Conservation (phyloP, 2,329 filamentous ascomycete species). For the Clonostachys rhizophaga region DNA sequence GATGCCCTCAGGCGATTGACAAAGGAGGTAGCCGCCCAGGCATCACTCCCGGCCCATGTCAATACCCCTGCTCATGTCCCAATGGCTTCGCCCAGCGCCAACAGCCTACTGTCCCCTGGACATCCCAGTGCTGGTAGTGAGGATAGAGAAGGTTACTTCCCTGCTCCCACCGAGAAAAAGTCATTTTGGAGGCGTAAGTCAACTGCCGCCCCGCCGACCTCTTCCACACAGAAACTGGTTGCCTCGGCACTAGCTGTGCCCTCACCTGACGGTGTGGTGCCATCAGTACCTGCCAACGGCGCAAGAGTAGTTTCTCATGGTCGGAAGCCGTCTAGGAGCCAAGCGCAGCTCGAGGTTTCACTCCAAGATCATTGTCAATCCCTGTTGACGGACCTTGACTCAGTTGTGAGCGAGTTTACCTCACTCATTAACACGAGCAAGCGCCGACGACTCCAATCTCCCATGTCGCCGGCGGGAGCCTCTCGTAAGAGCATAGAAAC, state of each 20-base stretch:
- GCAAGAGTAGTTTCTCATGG: constrained; percentile 23
- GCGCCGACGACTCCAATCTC: constrained; percentile 58
- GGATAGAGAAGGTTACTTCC: constrained; percentile 51
- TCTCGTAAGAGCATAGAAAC: constrained; percentile 73
- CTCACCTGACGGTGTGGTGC: constrained; percentile 26
- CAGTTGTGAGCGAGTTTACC: constrained; percentile 78
- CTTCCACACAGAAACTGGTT: constrained; percentile 28
- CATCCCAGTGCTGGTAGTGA: constrained; percentile 39
- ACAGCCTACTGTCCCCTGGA: constrained; percentile 30
- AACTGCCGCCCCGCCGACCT: constrained; percentile 44
- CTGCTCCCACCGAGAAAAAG: constrained; percentile 49
- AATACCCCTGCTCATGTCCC: too few species aligned
- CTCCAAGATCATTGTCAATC: constrained; percentile 80
- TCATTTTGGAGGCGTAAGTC: constrained; percentile 93
- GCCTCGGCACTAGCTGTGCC: constrained; percentile 36
- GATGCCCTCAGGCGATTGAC: constrained; percentile 85
- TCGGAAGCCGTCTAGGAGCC: constrained; percentile 13
- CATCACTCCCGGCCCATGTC: background rate
- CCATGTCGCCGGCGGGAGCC: constrained; percentile 38
- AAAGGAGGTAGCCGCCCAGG: constrained; percentile 67
- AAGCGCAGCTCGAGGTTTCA: constrained; percentile 40
- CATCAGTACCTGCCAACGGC: constrained; percentile 20
- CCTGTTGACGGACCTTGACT: constrained; percentile 79
- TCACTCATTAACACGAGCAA: constrained; percentile 74
- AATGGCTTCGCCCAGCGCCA: constrained; percentile 2